Percentiles rank a stretch among this genome's conserved stretches.
Conservation (phyloP, 306 rosid genomes). For the Lablab purpureus region DNA sequence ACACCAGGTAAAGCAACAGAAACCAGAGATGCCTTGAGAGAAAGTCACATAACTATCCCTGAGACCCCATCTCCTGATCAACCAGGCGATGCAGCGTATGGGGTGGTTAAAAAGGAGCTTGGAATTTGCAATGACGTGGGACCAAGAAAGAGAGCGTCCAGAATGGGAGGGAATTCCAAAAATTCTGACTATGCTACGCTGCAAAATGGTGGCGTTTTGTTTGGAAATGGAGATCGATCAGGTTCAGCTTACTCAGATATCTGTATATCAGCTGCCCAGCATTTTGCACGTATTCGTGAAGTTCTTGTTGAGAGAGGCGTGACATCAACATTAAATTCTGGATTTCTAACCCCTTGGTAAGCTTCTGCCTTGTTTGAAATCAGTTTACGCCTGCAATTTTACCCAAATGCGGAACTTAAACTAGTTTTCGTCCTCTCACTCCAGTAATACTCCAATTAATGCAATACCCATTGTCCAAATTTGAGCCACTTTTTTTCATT, state of each 20-base stretch:
- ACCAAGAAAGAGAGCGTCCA: conserved; percentile 70
- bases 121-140: conserved; percentile 74
- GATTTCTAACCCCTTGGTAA: conserved; percentile 93
- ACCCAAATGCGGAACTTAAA: conserved; percentile 8
- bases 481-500: conserved; percentile 5
- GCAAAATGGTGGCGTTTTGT: conserved; percentile 63
- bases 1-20: conserved; percentile 81
- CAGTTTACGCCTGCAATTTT: background rate
- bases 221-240: conserved; percentile 71
- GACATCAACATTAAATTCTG: conserved; percentile 88
- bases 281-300: conserved; percentile 87
- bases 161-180: conserved; percentile 68
- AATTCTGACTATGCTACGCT: conserved; percentile 51
- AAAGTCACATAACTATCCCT: conserved; percentile 84
- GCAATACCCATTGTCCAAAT: background rate
- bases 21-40: conserved; percentile 68
- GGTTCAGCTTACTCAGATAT: conserved; percentile 82
- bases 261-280: conserved; percentile 82
- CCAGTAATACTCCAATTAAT: background rate
- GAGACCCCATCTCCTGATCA: conserved; percentile 77
- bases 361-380: conserved; percentile 41
- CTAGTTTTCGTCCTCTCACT: conserved; percentile 4
- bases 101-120: conserved; percentile 63
- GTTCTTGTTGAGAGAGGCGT: conserved; percentile 91
- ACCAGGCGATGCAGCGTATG: conserved; percentile 59